Percentiles rank a stretch among this genome's conserved stretches.
These are phyloP conservation scores for Nemania diffusa DNA, from an alignment of 2,329 filamentous ascomycete species.

Conservation along the genomic window DNA sequence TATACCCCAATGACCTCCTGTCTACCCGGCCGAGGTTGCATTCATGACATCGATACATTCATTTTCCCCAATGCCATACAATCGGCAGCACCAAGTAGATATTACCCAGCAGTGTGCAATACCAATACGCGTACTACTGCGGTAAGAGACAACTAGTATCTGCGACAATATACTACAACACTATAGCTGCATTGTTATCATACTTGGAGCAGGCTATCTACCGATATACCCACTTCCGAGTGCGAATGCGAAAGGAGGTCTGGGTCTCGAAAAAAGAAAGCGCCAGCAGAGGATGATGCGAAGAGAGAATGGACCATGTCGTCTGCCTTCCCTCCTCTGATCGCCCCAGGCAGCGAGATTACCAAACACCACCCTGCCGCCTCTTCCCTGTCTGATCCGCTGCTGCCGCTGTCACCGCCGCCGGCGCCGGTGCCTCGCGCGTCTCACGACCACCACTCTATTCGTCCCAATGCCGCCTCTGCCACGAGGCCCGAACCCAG, in stretches of 20 bases:
- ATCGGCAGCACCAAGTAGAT: background rate
- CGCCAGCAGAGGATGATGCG: background rate
- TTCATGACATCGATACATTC: constrained; percentile 32
- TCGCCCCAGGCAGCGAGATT: constrained; percentile 40
- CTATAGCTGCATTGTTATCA: too few relatives aligned
- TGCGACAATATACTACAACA: background rate
- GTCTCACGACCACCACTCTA: constrained; percentile 17
- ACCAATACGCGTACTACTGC: too few relatives aligned
- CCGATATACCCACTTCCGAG: too few relatives aligned
- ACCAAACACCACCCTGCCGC: constrained; percentile 21
- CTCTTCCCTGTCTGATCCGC: constrained; percentile 14
- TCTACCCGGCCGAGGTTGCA: constrained; percentile 21
- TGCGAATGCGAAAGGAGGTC: too few relatives aligned
- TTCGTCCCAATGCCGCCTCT: constrained; percentile 9
- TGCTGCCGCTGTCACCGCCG: background rate
- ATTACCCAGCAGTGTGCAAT: background rate
- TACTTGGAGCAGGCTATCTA: too few relatives aligned
- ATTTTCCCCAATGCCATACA: background rate
- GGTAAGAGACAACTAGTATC: too few relatives aligned
- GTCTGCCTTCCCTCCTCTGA: constrained; percentile 39
- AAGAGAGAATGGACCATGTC: constrained; percentile 47
- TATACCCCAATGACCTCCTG: background rate
- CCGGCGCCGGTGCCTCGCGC: background rate
- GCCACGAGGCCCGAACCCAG: constrained; percentile 14
- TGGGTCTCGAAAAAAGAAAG: background rate